Base-by-base conservation (phyloP, 2,329 filamentous ascomycete genomes). In the Colletotrichum lupini region DNA sequence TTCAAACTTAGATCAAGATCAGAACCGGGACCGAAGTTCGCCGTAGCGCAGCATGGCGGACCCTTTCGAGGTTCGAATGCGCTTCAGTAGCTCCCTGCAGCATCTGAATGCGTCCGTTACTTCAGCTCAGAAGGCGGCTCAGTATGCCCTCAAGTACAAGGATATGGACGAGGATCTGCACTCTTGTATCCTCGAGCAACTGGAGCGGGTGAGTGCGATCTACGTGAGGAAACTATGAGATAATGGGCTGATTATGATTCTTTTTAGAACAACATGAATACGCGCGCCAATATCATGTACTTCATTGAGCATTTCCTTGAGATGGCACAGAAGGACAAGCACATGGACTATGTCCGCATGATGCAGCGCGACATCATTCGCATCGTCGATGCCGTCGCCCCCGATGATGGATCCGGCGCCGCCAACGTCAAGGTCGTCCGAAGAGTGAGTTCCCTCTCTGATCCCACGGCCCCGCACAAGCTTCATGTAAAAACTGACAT, bases 81-180 rank as follows among this genome's bases (percentile, higher is more conserved):
- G 95, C 84, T 99, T 99, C 87, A 98, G 95, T 66, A 90, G 90
- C 65, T 94, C 97, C 81, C 90, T 99, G 28, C 93, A 97, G 77
- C 94, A 97, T 81, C 91, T 99, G 74, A 97, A 95, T 81, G 97
- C 97, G 14, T 96, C 94, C 5, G 93, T 97, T 70, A 93, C 93
- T 16, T 96, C 95, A 16, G 93, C 95, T 1, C 94, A 96, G 79
- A 98, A 98, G 85, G 94, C 95, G 3, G 96, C 97, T 32, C 93
- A 95, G 81, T 99, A 97, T 91, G 97, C 97, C 16, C 88, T 99
- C 75, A 97, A 95, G 83, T 94, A 98, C 85, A 92, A 92, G 76
- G 95, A 98, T 79, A 94, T 97, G 91, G 95, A 97, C 81, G 97
- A 99, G 85, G 97, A 99, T 83, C 86, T 99, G 77, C 97, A 99